Percentiles rank a stretch among this genome's conserved stretches.
phyloP scores from a whole-genome alignment of 371 early-diverging fungal species.

The Batrachochytrium dendrobatidis region DNA sequence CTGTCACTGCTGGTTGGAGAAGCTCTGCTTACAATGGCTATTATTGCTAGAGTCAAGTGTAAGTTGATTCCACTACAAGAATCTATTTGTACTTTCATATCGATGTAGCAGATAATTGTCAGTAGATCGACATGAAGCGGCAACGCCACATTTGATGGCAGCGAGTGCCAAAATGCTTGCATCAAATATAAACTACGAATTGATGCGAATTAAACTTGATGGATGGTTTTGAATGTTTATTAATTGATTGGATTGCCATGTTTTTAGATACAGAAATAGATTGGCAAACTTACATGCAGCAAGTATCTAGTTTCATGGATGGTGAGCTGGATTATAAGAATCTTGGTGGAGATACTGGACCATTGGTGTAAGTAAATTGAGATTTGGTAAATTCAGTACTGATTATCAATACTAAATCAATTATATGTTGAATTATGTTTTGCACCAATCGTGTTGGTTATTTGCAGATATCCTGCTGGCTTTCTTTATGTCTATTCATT shows the following conservation, averaged over 20 bases:
- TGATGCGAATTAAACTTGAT: not conserved
- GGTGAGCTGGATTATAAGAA: constrained; percentile 79
- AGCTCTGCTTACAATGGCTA: not conserved
- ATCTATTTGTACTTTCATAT: not conserved
- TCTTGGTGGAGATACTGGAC: constrained; percentile 86
- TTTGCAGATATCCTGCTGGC: constrained; percentile 81
- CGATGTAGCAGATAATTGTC: not conserved
- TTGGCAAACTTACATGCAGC: constrained; percentile 91
- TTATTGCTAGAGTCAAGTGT: constrained; percentile 7
- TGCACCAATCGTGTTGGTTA: no score
- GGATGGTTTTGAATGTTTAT: no score
- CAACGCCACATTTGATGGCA: not conserved
- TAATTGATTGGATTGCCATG: no score
- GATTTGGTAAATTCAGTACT: no score
- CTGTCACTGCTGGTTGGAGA: constrained; percentile 6
- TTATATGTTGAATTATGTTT: no score
- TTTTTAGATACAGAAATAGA: constrained; percentile 89
- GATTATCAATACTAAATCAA: no score
- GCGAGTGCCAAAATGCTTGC: not conserved
- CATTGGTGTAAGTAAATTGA: constrained; percentile 76
- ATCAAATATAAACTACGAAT: not conserved
- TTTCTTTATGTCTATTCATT: constrained; percentile 79
- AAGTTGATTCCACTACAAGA: not conserved
- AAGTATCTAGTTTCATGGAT: constrained; percentile 63
- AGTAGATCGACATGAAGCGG: not conserved